Evolutionary conservation across 441 rosid genomes (phyloP), one percentile per base, ranked within the genome.

Genomic region (Bruguiera hainesii): DNA sequence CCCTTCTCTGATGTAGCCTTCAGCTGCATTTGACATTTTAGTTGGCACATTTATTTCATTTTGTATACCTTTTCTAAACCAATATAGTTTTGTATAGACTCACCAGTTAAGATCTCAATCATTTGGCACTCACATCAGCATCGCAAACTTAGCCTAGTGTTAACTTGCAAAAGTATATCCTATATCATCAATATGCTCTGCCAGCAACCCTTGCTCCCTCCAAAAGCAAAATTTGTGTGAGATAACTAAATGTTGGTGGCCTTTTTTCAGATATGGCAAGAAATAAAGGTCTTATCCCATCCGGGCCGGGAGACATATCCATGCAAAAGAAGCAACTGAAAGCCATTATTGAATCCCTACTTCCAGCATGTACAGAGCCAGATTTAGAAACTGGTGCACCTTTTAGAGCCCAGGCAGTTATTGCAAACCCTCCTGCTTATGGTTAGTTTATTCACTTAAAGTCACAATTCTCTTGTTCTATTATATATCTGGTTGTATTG

Each of bases 381-480:
- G 96, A 92, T 80, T 71, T 81, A 55, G 97, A 89, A 85, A 86
- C 96, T 53, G 82, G 84, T 67, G 75, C 65, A 60, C 77, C 86
- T 69, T 95, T 92, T 77, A 82, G 83, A 90, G 97, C 98, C 68
- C 98, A 95, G 79, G 99, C 99, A 62, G 87, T 95, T 61, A 92
- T 95, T 68, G 97, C 99, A 75, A 95, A 95, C 71, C 99, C 99
- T 64, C 98, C 98, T 61, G 97, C 98, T 26, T 95, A 92, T 78
- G 96, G 96, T 89, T 65, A 81, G 88, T 70, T 65, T 16, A 50
- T 57, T 42, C 28, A n/a, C 21, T 16, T 53, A 0, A 39, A 23
- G 19, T 51, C 21, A 9, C 71, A 63, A 31, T 37, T 49, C 10
- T 48, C 59, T 51, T 23, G 3, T 71, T 21, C 21, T 58, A 26